Conservation (phyloP, 768 basidiomycete species). For the Gloeopeniophorella convolvens region DNA sequence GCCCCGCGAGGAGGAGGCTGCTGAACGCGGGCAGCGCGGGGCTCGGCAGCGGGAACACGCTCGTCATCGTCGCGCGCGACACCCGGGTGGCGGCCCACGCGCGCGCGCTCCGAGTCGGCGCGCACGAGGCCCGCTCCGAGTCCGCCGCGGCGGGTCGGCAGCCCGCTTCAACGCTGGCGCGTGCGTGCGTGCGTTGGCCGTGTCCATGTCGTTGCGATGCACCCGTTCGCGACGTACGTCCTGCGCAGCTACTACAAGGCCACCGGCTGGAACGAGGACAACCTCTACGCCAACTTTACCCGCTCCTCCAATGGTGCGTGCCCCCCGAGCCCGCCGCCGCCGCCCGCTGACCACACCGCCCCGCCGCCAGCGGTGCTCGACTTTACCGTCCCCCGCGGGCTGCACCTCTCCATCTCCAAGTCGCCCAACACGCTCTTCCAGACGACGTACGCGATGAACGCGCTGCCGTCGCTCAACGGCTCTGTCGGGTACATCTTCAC, state of each 20-base stretch:
- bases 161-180: neutral
- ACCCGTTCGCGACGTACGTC: slow-evolving; percentile 84
- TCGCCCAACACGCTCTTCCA: slow-evolving; percentile 85
- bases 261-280: slow-evolving; percentile 98
- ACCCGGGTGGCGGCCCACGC: neutral
- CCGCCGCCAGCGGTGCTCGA: slow-evolving; percentile 70
- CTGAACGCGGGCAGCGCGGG: slow-evolving; percentile 48
- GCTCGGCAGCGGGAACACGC: slow-evolving; percentile 36
- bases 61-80: slow-evolving; percentile 8
- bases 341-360: neutral
- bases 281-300: slow-evolving; percentile 84
- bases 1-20: slow-evolving; percentile 56
- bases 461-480: slow-evolving; percentile 88
- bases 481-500: slow-evolving; percentile 92
- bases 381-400: slow-evolving; percentile 78
- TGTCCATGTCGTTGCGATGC: too few species aligned
- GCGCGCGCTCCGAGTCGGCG: neutral
- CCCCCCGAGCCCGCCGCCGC: neutral
- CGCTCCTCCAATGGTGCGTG: slow-evolving; percentile 76
- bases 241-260: slow-evolving; percentile 83
- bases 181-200: too few species aligned
- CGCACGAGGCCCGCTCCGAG: too few species aligned
- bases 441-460: slow-evolving; percentile 89
- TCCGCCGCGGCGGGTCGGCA: too few species aligned
- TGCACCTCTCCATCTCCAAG: slow-evolving; percentile 77